Conservation (phyloP, 106 monocot species). For the Iris macrosiphon region DNA sequence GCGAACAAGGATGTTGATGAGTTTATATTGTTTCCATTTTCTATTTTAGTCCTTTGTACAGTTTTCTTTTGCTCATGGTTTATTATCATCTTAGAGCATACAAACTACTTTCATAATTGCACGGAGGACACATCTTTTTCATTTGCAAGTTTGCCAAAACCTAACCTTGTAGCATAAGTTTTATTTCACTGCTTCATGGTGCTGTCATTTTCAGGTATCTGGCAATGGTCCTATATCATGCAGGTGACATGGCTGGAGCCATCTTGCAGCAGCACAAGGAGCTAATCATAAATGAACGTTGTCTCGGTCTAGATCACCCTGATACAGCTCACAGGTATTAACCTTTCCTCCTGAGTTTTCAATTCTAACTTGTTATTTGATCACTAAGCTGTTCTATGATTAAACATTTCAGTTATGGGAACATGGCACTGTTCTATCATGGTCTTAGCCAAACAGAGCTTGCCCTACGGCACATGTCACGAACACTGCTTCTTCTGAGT, state of each 20-base stretch:
- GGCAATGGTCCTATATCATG: slow-evolving; percentile 96
- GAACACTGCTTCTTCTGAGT: slow-evolving; percentile 69
- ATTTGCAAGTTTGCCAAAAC: background rate
- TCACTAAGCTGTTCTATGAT: background rate
- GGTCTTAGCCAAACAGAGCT: slow-evolving; percentile 89
- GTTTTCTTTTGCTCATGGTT: too few species aligned
- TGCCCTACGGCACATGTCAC: slow-evolving; percentile 81
- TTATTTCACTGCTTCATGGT: too few species aligned
- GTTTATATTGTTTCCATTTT: too few species aligned
- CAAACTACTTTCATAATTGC: too few species aligned
- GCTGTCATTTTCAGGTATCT: slow-evolving; percentile 65
- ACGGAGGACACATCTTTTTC: too few species aligned
- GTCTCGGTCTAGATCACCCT: slow-evolving; percentile 96
- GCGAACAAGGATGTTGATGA: too few species aligned
- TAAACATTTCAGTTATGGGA: slow-evolving; percentile 65
- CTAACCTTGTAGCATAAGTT: background rate
- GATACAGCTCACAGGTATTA: slow-evolving; percentile 84
- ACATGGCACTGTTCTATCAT: slow-evolving; percentile 98
- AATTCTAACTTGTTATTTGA: too few species aligned
- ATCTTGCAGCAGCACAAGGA: slow-evolving; percentile 97
- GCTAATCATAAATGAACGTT: slow-evolving; percentile 95
- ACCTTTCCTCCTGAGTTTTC: too few species aligned
- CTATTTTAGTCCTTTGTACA: too few species aligned
- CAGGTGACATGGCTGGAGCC: slow-evolving; percentile 90
- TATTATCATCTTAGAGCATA: too few species aligned